Evolutionary conservation across 176 grass and related monocot species (phyloP), one percentile per base, ranked within the genome.

Genomic region (Oryza rufipogon): DNA sequence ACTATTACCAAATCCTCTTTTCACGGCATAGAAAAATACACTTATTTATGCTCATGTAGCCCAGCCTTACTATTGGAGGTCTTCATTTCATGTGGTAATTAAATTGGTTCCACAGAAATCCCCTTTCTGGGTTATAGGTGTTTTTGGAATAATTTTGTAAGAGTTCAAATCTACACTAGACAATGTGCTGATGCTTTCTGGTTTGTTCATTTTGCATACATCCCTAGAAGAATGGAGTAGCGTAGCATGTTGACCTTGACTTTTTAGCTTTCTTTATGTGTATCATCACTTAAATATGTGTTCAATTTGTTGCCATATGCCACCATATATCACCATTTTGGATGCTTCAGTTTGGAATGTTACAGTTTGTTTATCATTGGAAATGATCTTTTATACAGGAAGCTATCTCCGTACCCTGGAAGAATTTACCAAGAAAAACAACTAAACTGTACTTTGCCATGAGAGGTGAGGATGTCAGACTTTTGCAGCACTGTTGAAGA

Each of bases 401-500:
- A 87, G 96, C 96, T 87, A 90, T 91, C 69, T 87, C 78, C 23
- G 67, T 92, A 69, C 78, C 88, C n/a, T 99, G 96, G 96, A 93
- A 60, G 79, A 68, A 84, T 90, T 87, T 96, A 64, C 86, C 89
- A 13, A 94, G 76, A 79, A 96, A 30, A 90, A 89, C 91, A 56
- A 10, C 83, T 81, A 99, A 96, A 85, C 75, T 96, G 70, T 94
- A 87, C 72, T 94, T 87, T 51, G 89, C 93, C 44, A 83, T 96
- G 87, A 90, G 96, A 99, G 91, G 96, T 80, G 58, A 82, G 48
- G 69, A 56, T 78, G 13, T 39, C 16, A 71, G 7, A 58, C 48
- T 64, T 52, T 11, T 68, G 78, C 64, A 10, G 71, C 7, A 56
- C 3, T 23, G 9, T 75, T 66, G 32, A 39, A 71, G 32, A 44